Evolutionary conservation across 768 basidiomycete species (phyloP).

Genomic region (Tephrocybe sp.): DNA sequence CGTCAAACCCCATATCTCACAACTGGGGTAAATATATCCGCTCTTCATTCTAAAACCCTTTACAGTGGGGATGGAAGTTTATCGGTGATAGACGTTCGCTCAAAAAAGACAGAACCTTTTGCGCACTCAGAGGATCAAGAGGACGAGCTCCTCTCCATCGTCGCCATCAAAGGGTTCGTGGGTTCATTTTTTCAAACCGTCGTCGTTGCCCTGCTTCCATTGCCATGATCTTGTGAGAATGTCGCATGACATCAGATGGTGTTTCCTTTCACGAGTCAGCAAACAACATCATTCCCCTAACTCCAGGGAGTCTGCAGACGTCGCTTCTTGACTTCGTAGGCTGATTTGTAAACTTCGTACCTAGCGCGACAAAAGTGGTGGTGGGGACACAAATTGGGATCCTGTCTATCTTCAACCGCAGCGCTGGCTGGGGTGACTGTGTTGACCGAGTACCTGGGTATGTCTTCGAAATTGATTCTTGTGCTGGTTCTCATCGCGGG

Average conservation of each 20-base stretch:
- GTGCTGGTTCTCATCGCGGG: background rate
- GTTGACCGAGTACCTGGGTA: conserved; percentile 89
- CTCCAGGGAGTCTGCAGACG: conserved; percentile 1
- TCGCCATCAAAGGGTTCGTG: conserved; percentile 77
- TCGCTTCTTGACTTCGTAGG: conserved; percentile 8
- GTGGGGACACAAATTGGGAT: conserved; percentile 91
- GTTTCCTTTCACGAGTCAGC: conserved; percentile 1
- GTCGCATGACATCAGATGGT: conserved; percentile 2
- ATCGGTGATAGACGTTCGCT: conserved; percentile 88
- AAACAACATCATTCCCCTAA: background rate
- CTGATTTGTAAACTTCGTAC: conserved; percentile 14
- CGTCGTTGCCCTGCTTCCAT: conserved; percentile 10
- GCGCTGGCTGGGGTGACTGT: conserved; percentile 88
- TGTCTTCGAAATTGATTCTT: background rate
- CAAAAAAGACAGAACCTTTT: conserved; percentile 73
- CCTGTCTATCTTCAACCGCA: conserved; percentile 86
- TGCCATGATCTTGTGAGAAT: conserved; percentile 1
- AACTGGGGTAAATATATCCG: background rate
- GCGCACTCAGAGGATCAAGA: conserved; percentile 95
- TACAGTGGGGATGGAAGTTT: conserved; percentile 88
- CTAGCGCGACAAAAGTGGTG: conserved; percentile 74
- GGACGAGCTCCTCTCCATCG: conserved; percentile 87
- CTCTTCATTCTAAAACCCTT: conserved; percentile 1
- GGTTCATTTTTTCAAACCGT: conserved; percentile 5
- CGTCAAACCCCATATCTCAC: background rate